These are phyloP conservation scores for Candida koratica DNA, from an alignment of 805 yeast genomes.

Conservation along the genomic window DNA sequence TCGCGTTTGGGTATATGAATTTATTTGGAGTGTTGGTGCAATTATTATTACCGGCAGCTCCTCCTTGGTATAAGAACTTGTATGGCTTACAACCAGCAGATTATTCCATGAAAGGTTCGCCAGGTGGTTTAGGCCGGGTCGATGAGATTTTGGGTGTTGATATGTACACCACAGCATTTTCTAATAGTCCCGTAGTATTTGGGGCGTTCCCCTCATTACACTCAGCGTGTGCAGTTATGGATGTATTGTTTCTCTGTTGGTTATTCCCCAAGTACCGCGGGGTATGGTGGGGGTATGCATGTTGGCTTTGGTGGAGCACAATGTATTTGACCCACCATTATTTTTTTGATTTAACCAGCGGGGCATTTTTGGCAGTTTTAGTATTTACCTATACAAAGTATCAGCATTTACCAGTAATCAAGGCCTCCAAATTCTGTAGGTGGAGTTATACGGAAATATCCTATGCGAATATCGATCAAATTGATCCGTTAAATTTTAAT, in stretches of 20 bases:
- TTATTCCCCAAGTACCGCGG: constrained; percentile 70
- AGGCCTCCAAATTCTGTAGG: constrained; percentile 54
- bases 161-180: constrained; percentile 77
- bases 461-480: constrained; percentile 22
- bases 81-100: constrained; percentile 88
- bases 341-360: constrained; percentile 90
- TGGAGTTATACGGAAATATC: constrained; percentile 54
- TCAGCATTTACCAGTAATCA: constrained; percentile 60
- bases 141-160: constrained; percentile 75
- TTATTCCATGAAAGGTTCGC: constrained; percentile 87
- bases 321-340: constrained; percentile 98
- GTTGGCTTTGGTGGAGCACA: constrained; percentile 97
- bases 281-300: constrained; percentile 70
- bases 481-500: constrained; percentile 29
- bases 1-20: constrained; percentile 95
- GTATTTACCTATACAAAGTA: constrained; percentile 69
- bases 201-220: constrained; percentile 89
- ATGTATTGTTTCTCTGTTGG: constrained; percentile 79
- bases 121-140: constrained; percentile 91
- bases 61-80: constrained; percentile 91
- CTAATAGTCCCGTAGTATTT: constrained; percentile 86
- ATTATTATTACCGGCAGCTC: constrained; percentile 85
- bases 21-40: constrained; percentile 80
- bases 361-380: constrained; percentile 73
- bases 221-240: constrained; percentile 92